Base-by-base conservation (phyloP, 2,329 filamentous ascomycete species). In the Aspergillus oerlinghausenensis region DNA sequence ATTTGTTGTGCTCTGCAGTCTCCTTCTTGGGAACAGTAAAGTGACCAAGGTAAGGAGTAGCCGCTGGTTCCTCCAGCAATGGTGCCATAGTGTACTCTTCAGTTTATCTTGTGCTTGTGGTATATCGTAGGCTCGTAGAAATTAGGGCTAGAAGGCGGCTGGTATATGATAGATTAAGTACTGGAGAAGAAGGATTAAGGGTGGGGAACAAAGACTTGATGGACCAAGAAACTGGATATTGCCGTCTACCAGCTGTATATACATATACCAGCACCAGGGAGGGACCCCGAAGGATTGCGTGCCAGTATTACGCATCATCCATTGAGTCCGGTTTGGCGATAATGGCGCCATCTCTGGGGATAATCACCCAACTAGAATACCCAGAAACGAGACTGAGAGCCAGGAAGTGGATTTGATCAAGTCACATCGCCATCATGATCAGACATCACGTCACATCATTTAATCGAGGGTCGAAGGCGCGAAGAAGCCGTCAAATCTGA, bases 261-360 rank as follows among this genome's bases (percentile, higher is more conserved):
- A 38, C 32, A 38, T 38, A 38, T 38, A 38, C 14, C 11, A 35
- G 32, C 32, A 17, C 11, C 32, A 17, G 32, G 5, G 5, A 38
- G 32, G 14, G 17, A 17, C 14, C 14, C 14, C 32, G 14, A 17
- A 38, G 14, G 6, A 38, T 38, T 38, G 43, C 23, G 10, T 26
- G 43, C 59, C 60, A 47, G 54, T 42, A 62, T 57, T 53, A 60
- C 52, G 59, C 58, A 56, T 51, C 54, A 43, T 58, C 53, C 55
- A 47, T 23, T 23, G 21, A 52, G 23, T 47, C 56, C 57, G 62
- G 59, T 54, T 51, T 50, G 49, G 59, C 58, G 59, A 62, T 52
- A 52, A 71, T 71, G 59, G 68, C 68, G 67, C 68, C 65, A 71
- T 71, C 63, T 55, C 55, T 52, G 53, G 52, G 53, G 57, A 57